A percentile compares a stretch with the other conserved stretches of the same genome.
Conservation (phyloP, 1,139 yeast genomes). For the Yamadazyma mexicana region DNA sequence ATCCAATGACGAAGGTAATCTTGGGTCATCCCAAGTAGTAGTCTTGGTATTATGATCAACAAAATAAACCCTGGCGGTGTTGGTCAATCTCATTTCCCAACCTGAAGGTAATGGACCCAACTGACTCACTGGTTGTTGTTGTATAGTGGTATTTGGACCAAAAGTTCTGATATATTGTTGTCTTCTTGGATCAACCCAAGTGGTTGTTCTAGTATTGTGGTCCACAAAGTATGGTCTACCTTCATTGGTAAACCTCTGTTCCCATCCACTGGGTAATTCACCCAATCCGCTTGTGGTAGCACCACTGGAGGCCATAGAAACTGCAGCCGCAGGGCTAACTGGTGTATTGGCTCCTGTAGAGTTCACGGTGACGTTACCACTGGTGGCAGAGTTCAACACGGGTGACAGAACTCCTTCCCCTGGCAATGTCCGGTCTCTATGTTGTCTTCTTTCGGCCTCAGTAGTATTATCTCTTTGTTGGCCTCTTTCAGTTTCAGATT, state of each 20-base stretch:
- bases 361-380: constrained; percentile 47
- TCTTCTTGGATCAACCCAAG: constrained; percentile 99
- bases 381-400: constrained; percentile 28
- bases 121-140: constrained; percentile 98
- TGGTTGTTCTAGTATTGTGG: constrained; percentile 96
- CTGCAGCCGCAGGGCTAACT: constrained; percentile 69
- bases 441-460: constrained; percentile 88
- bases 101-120: constrained; percentile 98
- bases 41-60: constrained; percentile 99
- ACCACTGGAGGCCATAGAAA: constrained; percentile 82
- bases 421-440: constrained; percentile 87
- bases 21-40: constrained; percentile 99
- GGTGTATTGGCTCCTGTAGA: constrained; percentile 48
- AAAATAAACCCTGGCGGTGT: constrained; percentile 96
- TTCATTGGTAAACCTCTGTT: constrained; percentile 95
- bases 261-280: constrained; percentile 98
- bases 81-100: constrained; percentile 99
- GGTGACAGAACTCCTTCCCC: constrained; percentile 54
- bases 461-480: constrained; percentile 61
- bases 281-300: constrained; percentile 96
- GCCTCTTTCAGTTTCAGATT: constrained; percentile 66
- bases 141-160: constrained; percentile 86
- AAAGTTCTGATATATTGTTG: constrained; percentile 97
- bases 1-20: constrained; percentile 94
- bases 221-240: constrained; percentile 98